A percentile compares a stretch with the other conserved stretches of the same genome.
phyloP scores from a whole-genome alignment of 2,329 filamentous ascomycete species.

The Stemphylium beticola region DNA sequence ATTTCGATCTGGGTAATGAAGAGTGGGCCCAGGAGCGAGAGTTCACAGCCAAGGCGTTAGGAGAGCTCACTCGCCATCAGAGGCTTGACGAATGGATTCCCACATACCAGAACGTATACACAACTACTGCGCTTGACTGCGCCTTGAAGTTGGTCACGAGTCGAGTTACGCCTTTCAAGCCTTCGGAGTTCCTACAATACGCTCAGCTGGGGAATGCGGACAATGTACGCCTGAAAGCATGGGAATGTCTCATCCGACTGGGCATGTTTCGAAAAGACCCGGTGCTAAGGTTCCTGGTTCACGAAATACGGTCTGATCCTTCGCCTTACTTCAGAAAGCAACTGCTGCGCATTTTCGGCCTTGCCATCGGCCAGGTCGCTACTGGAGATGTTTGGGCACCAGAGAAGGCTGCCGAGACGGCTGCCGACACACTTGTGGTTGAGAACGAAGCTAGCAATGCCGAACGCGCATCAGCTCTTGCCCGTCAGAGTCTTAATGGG shows the following conservation, averaged over 20 bases:
- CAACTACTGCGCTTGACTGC: conserved; percentile 66
- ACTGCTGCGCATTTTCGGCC: conserved; percentile 60
- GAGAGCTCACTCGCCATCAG: conserved; percentile 67
- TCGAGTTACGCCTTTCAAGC: conserved; percentile 59
- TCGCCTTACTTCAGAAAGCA: conserved; percentile 64
- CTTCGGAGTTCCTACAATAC: conserved; percentile 66
- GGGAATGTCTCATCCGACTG: conserved; percentile 63
- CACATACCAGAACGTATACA: conserved; percentile 69
- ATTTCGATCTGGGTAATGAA: conserved; percentile 51
- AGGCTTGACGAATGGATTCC: conserved; percentile 71
- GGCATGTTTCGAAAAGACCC: conserved; percentile 58
- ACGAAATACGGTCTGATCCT: conserved; percentile 61
- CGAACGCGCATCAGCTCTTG: conserved; percentile 59
- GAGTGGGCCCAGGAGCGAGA: conserved; percentile 59
- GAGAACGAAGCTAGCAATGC: conserved; percentile 57
- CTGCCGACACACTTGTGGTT: conserved; percentile 59
- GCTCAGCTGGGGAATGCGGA: conserved; percentile 65
- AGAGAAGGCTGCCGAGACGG: conserved; percentile 37
- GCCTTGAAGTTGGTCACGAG: conserved; percentile 61
- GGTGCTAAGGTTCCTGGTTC: conserved; percentile 63
- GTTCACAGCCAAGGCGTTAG: conserved; percentile 63
- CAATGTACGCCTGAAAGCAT: conserved; percentile 65
- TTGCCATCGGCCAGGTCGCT: conserved; percentile 63
- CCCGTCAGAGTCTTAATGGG: conserved; percentile 63
- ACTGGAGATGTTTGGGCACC: conserved; percentile 57